These are phyloP conservation scores for Xylaria intraflava DNA, from an alignment of 495 filamentous ascomycete genomes.

Conservation along the genomic window DNA sequence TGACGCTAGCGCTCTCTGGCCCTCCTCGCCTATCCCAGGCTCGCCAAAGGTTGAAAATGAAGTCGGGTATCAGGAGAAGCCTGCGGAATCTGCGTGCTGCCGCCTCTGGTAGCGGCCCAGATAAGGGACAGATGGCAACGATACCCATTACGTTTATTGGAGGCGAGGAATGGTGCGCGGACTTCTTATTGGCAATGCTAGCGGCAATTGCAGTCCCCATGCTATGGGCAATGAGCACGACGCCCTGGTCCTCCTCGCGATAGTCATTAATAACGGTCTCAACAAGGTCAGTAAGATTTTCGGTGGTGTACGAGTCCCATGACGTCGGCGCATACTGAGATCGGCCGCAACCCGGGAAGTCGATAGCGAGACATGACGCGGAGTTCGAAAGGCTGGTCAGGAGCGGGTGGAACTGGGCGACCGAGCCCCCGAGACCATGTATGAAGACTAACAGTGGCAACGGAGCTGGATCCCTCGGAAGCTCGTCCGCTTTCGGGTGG, in stretches of 20 bases:
- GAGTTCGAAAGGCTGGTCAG: constrained; percentile 76
- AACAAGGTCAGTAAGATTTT: constrained; percentile 68
- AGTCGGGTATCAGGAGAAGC: constrained; percentile 58
- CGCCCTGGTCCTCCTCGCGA: constrained; percentile 60
- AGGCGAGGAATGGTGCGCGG: constrained; percentile 36
- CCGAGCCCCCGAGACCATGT: constrained; percentile 83
- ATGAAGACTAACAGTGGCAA: constrained; percentile 86
- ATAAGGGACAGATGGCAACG: constrained; percentile 71
- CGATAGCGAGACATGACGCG: constrained; percentile 82
- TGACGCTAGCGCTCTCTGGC: constrained; percentile 66
- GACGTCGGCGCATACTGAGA: constrained; percentile 62
- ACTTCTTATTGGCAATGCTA: constrained; percentile 59
- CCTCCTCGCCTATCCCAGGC: constrained; percentile 79
- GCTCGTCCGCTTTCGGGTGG: constrained; percentile 71
- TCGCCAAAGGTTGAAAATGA: constrained; percentile 71
- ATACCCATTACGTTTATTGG: constrained; percentile 65
- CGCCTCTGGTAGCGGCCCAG: constrained; percentile 51
- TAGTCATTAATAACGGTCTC: constrained; percentile 65
- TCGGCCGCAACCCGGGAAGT: constrained; percentile 81
- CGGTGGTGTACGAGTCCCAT: constrained; percentile 75
- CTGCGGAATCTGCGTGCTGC: constrained; percentile 46
- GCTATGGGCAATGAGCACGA: constrained; percentile 81
- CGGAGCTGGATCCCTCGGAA: constrained; percentile 63
- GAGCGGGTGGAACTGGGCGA: constrained; percentile 79
- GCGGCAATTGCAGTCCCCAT: constrained; percentile 78